Evolutionary conservation across 2,329 filamentous ascomycete genomes (phyloP), one percentile per base, ranked within the genome.

Genomic region (Aspergillus sergii): DNA sequence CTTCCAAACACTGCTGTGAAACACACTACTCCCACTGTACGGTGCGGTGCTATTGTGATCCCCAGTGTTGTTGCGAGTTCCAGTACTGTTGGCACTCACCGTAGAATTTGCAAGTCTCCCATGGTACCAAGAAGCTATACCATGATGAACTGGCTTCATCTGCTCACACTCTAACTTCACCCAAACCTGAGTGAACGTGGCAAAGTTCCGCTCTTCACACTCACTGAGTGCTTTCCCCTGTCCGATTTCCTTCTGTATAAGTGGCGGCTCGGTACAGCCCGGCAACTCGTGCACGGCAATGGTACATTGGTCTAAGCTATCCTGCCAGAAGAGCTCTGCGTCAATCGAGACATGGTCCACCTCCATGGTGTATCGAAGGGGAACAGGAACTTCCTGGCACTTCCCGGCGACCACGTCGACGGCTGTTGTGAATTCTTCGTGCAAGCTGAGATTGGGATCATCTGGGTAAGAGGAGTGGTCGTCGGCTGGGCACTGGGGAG

Each of bases 211-310:
- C 23, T 56, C 36, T 46, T 60, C 61, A 50, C 76, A 78, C 6
- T 61, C 60, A 58, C 73, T 76, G 68, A 65, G 32, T 68, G 55
- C 60, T 2, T 53, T 19, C 19, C 48, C 39, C 19, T 48, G 4
- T 28, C 59, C 60, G 2, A 76, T 59, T 10, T 68, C 64, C 30
- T 70, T 60, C 23, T 53, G 64, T 53, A 78, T 63, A 0, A 78
- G 66, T 1, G 75, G 72, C 4, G 64, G 57, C 45, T 76, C 73
- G 7, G 71, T 63, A 46, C 76, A 78, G 2, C 69, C 74, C 0
- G 75, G 72, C 0, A 72, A 68, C 50, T 78, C 75, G 60, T 76
- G 72, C 1, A 78, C 59, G 30, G 74, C 71, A 60, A 77, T 71
- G 16, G 71, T 73, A 67, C 76, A 78, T 19, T 64, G 61, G 21